Percentiles rank a stretch among this genome's conserved stretches.
Conservation (phyloP, 768 basidiomycete genomes). For the Termitomyces sp. region DNA sequence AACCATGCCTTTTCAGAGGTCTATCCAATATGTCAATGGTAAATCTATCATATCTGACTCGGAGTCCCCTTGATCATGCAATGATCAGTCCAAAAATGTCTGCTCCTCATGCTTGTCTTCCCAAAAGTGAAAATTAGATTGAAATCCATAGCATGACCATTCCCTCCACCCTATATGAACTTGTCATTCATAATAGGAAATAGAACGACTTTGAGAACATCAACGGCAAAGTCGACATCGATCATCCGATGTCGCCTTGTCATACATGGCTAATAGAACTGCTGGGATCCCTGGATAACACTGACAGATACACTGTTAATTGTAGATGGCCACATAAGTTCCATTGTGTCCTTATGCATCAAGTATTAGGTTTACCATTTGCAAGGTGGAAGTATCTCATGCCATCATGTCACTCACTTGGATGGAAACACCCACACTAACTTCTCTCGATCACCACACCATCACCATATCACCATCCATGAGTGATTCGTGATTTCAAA, state of each 20-base stretch:
- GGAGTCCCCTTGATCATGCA: neutral
- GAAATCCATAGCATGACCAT: neutral
- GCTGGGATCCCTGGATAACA: too few relatives aligned
- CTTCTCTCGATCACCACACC: neutral
- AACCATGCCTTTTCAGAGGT: too few relatives aligned
- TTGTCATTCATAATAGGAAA: neutral
- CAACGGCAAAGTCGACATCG: neutral
- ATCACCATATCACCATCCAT: neutral
- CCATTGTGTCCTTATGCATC: neutral
- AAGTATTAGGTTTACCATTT: neutral
- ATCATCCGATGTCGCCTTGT: neutral
- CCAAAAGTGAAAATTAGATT: neutral
- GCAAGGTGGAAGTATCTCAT: neutral
- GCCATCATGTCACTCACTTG: neutral
- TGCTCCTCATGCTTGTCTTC: neutral
- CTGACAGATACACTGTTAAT: too few relatives aligned
- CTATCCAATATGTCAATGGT: too few relatives aligned
- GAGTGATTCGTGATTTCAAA: too few relatives aligned
- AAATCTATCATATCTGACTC: neutral
- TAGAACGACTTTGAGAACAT: neutral
- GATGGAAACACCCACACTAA: neutral
- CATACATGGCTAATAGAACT: neutral
- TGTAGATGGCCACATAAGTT: too few relatives aligned
- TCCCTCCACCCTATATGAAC: neutral
- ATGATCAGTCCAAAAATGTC: neutral